phyloP scores from a whole-genome alignment of 305 asterid species.

The Andrographis paniculata region DNA sequence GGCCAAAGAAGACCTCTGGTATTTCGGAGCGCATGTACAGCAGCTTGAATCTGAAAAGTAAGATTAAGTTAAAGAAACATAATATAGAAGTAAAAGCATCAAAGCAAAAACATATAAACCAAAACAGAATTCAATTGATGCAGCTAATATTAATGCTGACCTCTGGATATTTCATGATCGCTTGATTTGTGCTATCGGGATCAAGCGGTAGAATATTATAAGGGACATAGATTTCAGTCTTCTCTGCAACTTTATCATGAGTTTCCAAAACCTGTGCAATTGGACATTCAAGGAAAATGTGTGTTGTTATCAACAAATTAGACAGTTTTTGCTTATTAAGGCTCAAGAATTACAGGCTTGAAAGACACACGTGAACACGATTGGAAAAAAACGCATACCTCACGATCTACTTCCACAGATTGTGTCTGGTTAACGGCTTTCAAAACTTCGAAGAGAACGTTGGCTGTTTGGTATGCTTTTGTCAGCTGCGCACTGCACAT shows the following conservation, averaged over 20 bases:
- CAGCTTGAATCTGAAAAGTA: slow-evolving; percentile 71
- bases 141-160: slow-evolving; percentile 24
- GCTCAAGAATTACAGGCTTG: too few relatives aligned
- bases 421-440: slow-evolving; percentile 89
- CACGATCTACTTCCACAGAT: slow-evolving; percentile 90
- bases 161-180: slow-evolving; percentile 89
- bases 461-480: slow-evolving; percentile 91
- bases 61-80: slow-evolving; percentile 6
- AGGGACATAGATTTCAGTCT: slow-evolving; percentile 78
- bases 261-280: slow-evolving; percentile 63
- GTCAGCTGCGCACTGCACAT: slow-evolving; percentile 78
- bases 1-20: slow-evolving; percentile 94
- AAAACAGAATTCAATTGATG: background rate
- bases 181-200: slow-evolving; percentile 88
- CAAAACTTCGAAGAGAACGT: slow-evolving; percentile 84
- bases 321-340: background rate
- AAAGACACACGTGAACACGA: too few relatives aligned
- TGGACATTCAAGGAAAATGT: slow-evolving; percentile 10
- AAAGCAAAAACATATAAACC: slow-evolving; percentile 13
- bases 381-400: slow-evolving; percentile 50
- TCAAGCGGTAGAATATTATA: slow-evolving; percentile 83
- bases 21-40: slow-evolving; percentile 67
- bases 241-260: slow-evolving; percentile 85
- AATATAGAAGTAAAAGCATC: slow-evolving; percentile 11
- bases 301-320: slow-evolving; percentile 9